Conservation (phyloP, 2,329 filamentous ascomycete species). For the Colletotrichum sp. region DNA sequence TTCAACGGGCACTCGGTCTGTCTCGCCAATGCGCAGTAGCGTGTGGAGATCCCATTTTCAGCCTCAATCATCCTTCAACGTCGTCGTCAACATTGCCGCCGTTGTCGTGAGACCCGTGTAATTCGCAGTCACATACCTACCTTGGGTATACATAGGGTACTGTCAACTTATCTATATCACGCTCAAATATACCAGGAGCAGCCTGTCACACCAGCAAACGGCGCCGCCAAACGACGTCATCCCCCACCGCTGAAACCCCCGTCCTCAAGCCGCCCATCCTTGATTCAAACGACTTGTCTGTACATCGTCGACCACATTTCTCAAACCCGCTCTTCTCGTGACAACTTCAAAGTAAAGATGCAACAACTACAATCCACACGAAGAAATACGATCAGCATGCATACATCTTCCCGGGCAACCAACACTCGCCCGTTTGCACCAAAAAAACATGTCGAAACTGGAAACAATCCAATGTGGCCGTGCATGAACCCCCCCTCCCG, state of each 20-base stretch:
- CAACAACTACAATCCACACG: fast-evolving
- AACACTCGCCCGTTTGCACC: neutral
- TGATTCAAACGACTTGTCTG: neutral
- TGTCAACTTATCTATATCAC: neutral
- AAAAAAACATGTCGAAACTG: neutral
- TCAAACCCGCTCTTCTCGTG: neutral
- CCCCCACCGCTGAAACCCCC: neutral
- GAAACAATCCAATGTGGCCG: neutral
- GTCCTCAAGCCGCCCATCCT: neutral
- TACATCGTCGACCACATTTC: neutral
- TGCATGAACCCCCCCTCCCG: neutral
- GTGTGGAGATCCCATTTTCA: neutral
- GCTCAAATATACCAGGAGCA: neutral
- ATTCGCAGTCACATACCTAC: neutral
- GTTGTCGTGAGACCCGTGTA: neutral
- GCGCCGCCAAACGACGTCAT: neutral
- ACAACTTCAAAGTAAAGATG: neutral
- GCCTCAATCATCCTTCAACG: neutral
- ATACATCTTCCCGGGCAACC: fast-evolving
- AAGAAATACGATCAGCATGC: fast-evolving
- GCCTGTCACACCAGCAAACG: neutral
- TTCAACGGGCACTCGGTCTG: neutral
- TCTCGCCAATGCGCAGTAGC: neutral
- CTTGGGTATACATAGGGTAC: neutral
- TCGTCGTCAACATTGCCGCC: neutral